Evolutionary conservation across 768 basidiomycete genomes (phyloP).

Genomic region (Auricularia auricula-judae): DNA sequence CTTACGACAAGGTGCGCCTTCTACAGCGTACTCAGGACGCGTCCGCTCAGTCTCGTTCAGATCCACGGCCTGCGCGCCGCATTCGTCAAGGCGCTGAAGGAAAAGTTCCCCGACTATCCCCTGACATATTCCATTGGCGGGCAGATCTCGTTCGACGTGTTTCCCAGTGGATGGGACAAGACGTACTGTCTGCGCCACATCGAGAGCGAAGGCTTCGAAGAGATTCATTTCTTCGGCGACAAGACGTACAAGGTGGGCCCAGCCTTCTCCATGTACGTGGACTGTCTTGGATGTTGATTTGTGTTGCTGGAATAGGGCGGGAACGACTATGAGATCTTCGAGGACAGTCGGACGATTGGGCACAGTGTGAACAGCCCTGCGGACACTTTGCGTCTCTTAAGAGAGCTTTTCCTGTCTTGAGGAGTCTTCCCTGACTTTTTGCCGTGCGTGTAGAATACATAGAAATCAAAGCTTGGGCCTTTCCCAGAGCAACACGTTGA

Average conservation of each 20-base stretch:
- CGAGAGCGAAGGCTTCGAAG: conserved; percentile 74
- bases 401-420: conserved; percentile 45
- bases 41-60: conserved; percentile 25
- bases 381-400: conserved; percentile 61
- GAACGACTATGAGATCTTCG: conserved; percentile 88
- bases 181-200: conserved; percentile 80
- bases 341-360: conserved; percentile 73
- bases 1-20: conserved; percentile 62
- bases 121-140: conserved; percentile 91
- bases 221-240: conserved; percentile 98
- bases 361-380: conserved; percentile 67
- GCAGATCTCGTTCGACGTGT: conserved; percentile 91
- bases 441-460: too few relatives aligned
- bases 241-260: conserved; percentile 61
- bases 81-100: conserved; percentile 66
- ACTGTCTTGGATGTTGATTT: conserved; percentile 1
- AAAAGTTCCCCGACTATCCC: conserved; percentile 74
- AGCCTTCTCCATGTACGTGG: neutral
- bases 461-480: too few relatives aligned
- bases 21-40: too few relatives aligned
- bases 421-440: too few relatives aligned
- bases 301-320: conserved; percentile 50
- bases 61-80: conserved; percentile 54
- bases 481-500: neutral
- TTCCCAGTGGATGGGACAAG: conserved; percentile 93